Evolutionary conservation across 2,329 filamentous ascomycete genomes (phyloP).

Genomic region (Fusarium sp.): DNA sequence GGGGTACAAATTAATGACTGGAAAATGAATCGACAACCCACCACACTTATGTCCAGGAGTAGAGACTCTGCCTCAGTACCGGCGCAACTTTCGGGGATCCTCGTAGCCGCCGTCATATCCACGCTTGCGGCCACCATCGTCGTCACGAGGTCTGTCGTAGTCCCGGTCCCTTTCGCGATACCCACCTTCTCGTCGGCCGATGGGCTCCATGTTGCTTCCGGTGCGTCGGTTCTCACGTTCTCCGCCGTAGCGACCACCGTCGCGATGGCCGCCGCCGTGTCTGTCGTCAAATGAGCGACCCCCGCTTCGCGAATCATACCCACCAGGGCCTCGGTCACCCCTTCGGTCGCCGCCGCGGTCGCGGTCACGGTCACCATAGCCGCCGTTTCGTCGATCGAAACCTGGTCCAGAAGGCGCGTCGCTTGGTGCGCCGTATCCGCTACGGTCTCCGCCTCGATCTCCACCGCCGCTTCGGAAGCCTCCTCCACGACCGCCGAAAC

Average conservation of each 20-base stretch:
- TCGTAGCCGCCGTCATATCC: conserved; percentile 84
- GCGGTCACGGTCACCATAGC: conserved; percentile 56
- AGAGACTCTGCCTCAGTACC: conserved; percentile 59
- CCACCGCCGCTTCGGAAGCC: conserved; percentile 62
- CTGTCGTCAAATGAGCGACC: conserved; percentile 72
- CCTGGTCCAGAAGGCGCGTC: conserved; percentile 71
- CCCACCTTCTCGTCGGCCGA: conserved; percentile 73
- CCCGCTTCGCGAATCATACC: conserved; percentile 65
- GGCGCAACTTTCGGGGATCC: conserved; percentile 75
- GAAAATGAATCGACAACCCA: conserved; percentile 41
- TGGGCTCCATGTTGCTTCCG: conserved; percentile 86
- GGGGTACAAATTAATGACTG: conserved; percentile 34
- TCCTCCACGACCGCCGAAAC: conserved; percentile 66
- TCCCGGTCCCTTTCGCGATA: conserved; percentile 63
- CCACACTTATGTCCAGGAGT: conserved; percentile 30
- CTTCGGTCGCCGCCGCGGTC: conserved; percentile 56
- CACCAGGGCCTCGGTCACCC: conserved; percentile 65
- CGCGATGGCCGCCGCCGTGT: conserved; percentile 60
- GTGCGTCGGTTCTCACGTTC: conserved; percentile 65
- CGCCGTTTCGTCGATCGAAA: conserved; percentile 58
- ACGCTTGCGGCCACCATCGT: conserved; percentile 69
- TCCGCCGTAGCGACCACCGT: conserved; percentile 50
- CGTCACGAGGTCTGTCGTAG: conserved; percentile 67
- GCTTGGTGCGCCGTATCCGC: conserved; percentile 63
- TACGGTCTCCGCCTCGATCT: conserved; percentile 54